Conservation (phyloP, 1,139 yeast species). For the Cylindricascospora bacillispora region DNA sequence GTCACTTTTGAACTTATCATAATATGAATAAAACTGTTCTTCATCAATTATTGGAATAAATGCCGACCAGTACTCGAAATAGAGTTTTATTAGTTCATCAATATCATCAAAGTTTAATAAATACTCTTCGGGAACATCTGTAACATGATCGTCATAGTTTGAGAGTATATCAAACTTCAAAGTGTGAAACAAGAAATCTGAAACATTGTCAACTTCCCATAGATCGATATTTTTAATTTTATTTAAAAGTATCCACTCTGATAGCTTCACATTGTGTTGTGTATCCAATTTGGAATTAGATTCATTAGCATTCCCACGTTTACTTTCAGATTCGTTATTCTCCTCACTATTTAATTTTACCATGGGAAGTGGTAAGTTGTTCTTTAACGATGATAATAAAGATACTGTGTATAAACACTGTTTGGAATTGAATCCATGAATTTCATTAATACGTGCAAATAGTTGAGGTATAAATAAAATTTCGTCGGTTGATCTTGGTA, state of each 20-base stretch:
- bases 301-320: constrained; percentile 25
- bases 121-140: not conserved
- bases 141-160: constrained; percentile 1
- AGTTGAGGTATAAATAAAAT: constrained; percentile 61
- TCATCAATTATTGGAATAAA: constrained; percentile 59
- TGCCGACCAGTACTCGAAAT: constrained; percentile 71
- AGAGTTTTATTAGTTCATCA: constrained; percentile 28
- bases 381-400: constrained; percentile 56
- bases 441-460: constrained; percentile 53
- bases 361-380: constrained; percentile 39
- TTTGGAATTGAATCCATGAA: constrained; percentile 56
- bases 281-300: not conserved
- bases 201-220: constrained; percentile 20
- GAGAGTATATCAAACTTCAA: constrained; percentile 13
- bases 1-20: constrained; percentile 35
- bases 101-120: constrained; percentile 14
- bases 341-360: constrained; percentile 34
- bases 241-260: constrained; percentile 8
- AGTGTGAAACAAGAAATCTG: constrained; percentile 12
- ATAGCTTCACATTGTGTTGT: not conserved
- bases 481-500: constrained; percentile 69
- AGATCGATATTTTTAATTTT: constrained; percentile 11
- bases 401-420: constrained; percentile 59
- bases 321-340: constrained; percentile 29
- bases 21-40: constrained; percentile 47